Base-by-base conservation (phyloP, 805 yeast species). In the Candida tibetensis region DNA sequence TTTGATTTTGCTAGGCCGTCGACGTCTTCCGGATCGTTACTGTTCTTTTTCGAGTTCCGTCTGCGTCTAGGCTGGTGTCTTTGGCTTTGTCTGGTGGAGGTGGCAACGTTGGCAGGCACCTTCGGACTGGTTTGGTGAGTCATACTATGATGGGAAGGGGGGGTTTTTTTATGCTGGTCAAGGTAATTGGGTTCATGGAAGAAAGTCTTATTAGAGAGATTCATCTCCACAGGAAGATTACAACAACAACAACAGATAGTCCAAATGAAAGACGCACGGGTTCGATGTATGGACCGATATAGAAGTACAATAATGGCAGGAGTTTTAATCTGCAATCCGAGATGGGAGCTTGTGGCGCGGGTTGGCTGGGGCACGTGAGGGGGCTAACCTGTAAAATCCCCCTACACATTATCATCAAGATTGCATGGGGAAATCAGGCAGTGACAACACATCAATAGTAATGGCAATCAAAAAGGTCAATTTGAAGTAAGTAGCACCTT, bases 401-500 rank as follows among this genome's bases (percentile, higher is more conserved):
- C n/a, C n/a, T n/a, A n/a, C n/a, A n/a, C n/a, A n/a, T n/a, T n/a
- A n/a, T n/a, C n/a, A n/a, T n/a, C n/a, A n/a, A n/a, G n/a, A n/a
- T n/a, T n/a, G n/a, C n/a, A n/a, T n/a, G n/a, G n/a, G n/a, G n/a
- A n/a, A n/a, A n/a, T n/a, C n/a, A n/a, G n/a, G n/a, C n/a, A 28
- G 7, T 28, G 28, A 17, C 34, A 18, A 21, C 34, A 4, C 26
- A 21, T 17, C 28, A 18, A 6, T 7, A 10, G 13, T 14, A 21
- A 22, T 13, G 6, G 17, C 36, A 9, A n/a, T 30, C 13, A 51
- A 51, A 43, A 56, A 50, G 40, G 47, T 49, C 36, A 60, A 60
- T 42, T 50, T 60, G 42, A 53, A 58, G 64, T 58, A 53, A 38
- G 62, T 57, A 40, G 16, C 22, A 18, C 23, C n/a, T n/a, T n/a